phyloP scores from a whole-genome alignment of 73 alveolate genomes.

The Uronychia binucleata region DNA sequence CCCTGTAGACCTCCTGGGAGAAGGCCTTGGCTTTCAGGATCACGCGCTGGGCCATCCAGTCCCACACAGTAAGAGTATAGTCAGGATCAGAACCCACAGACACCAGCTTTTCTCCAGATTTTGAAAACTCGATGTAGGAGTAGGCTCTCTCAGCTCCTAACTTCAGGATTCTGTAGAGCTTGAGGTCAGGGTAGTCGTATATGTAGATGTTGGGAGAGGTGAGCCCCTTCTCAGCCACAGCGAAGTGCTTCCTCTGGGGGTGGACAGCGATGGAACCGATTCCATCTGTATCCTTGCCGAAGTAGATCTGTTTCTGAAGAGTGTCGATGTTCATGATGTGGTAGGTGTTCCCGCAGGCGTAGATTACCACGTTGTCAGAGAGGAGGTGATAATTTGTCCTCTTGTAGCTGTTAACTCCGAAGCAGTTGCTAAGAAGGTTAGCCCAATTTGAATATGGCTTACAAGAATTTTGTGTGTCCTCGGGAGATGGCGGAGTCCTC shows the following conservation, averaged over 20 bases:
- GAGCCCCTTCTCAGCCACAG: slow-evolving; percentile 97
- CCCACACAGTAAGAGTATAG: slow-evolving; percentile 98
- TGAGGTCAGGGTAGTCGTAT: slow-evolving; percentile 82
- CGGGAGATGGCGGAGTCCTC: slow-evolving; percentile 79
- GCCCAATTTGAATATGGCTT: not conserved
- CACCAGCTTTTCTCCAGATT: slow-evolving; percentile 89
- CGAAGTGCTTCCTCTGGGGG: slow-evolving; percentile 89
- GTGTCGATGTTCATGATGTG: slow-evolving; percentile 91
- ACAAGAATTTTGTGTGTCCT: slow-evolving; percentile 63
- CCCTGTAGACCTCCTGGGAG: slow-evolving; percentile 97
- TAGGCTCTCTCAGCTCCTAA: slow-evolving; percentile 97
- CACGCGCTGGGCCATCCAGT: slow-evolving; percentile 95
- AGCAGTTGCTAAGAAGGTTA: slow-evolving; percentile 57
- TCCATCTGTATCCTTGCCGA: slow-evolving; percentile 94
- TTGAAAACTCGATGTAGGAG: slow-evolving; percentile 89
- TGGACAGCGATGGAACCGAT: slow-evolving; percentile 97
- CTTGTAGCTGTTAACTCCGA: slow-evolving; percentile 92
- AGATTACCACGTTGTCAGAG: slow-evolving; percentile 87
- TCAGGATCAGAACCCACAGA: slow-evolving; percentile 98
- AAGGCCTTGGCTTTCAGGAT: slow-evolving; percentile 98
- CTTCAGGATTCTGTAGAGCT: slow-evolving; percentile 95
- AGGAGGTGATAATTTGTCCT: slow-evolving; percentile 89
- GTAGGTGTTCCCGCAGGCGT: slow-evolving; percentile 94
- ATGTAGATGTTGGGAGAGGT: slow-evolving; percentile 91
- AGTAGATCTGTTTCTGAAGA: slow-evolving; percentile 78